A percentile compares a stretch with the other conserved stretches of the same genome.
These are phyloP conservation scores for Primulina tabacum DNA, from an alignment of 257 asterid genomes.

Conservation along the genomic window DNA sequence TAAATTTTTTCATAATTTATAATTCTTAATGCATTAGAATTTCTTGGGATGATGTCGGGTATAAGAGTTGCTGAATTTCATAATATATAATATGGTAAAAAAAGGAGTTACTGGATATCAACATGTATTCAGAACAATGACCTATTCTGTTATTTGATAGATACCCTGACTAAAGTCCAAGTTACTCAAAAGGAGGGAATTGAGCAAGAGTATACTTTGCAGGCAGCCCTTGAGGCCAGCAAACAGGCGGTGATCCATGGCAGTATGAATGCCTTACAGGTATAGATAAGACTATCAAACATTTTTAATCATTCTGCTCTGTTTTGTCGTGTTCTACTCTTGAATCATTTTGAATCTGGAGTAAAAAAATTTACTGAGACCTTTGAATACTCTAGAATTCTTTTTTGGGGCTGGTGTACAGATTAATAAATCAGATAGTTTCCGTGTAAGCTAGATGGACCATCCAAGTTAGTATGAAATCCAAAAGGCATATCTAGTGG, in stretches of 20 bases:
- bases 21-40: not conserved
- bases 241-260: constrained; percentile 77
- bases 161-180: constrained; percentile 52
- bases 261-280: constrained; percentile 72
- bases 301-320: not conserved
- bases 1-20: not conserved
- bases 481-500: not conserved
- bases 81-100: not conserved
- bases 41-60: not conserved
- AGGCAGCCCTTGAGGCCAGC: constrained; percentile 75
- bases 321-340: not conserved
- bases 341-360: not conserved
- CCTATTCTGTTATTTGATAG: constrained; percentile 43
- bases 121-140: constrained; percentile 13
- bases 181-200: constrained; percentile 53
- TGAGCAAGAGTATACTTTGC: constrained; percentile 52
- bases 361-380: not conserved
- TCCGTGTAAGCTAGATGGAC: not conserved
- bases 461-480: not conserved
- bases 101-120: not conserved
- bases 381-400: not conserved
- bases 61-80: constrained; percentile 3
- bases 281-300: constrained; percentile 31
- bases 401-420: constrained; percentile 5
- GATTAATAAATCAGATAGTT: not conserved